Evolutionary conservation across 139 green algal genomes (phyloP), one percentile per base, ranked within the genome.

Genomic region (Micromonas pusilla): DNA sequence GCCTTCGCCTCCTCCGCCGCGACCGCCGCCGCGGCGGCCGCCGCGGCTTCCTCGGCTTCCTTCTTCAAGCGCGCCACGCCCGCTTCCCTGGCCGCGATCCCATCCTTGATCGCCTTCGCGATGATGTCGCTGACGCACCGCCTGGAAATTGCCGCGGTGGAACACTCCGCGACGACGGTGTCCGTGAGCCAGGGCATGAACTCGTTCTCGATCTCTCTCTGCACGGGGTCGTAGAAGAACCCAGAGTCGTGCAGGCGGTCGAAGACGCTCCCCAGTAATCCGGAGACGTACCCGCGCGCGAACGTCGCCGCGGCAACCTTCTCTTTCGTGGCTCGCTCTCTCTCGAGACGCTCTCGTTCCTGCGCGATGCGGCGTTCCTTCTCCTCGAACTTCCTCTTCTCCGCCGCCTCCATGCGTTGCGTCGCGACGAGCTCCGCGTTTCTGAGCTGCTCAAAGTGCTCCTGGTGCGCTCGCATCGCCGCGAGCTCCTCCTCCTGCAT

Each of bases 401-500:
- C 91, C 0, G 87, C 90, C 21, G 88, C 90, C 85, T 96, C 91
- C 85, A 96, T 89, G 74, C 88, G 86, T 82, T 96, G 90, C 34
- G 88, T 89, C 3, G 88, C 89, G 37, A 93, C 87, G 19, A 96
- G 86, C 84, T 93, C 91, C 19, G 90, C 86, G 78, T 91, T 89
- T 19, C 89, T 84, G 76, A 90, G 85, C 78, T 91, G 89, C 34
- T 84, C 80, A 67, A 84, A 82, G 71, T 83, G 62, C 63, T 79
- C 79, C 79, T 83, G 79, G 83, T 94, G 91, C 26, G 86, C 83
- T 32, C 87, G 84, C 87, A 96, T 91, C 30, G 86, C 88, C 6
- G 87, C 89, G 16, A 95, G 85, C 85, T 96, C 91, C 84, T 94
- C 89, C 84, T 96, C 91, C 79, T 96, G 88, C 82, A 93, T 81